Conservation (phyloP, 495 filamentous ascomycete species). For the Thermothielavioides terrestris region DNA sequence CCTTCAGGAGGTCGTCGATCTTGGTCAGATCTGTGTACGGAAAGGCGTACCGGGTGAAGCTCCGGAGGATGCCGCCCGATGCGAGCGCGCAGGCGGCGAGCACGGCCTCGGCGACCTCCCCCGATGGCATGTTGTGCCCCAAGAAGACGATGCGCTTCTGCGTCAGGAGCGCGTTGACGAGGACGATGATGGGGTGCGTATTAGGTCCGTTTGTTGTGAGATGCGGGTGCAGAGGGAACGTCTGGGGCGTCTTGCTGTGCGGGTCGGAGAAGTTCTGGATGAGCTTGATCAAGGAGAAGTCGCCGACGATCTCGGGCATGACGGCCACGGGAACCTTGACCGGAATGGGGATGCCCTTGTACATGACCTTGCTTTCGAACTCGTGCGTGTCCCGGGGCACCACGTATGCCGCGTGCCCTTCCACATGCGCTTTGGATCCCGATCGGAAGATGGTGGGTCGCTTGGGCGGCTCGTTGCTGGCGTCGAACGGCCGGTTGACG, state of each 20-base stretch:
- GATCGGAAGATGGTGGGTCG: slow-evolving; percentile 42
- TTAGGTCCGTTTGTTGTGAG: slow-evolving; percentile 81
- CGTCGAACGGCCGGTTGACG: slow-evolving; percentile 35
- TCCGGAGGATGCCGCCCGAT: slow-evolving; percentile 86
- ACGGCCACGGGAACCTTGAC: slow-evolving; percentile 91
- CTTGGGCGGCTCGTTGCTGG: slow-evolving; percentile 40
- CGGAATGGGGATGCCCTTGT: slow-evolving; percentile 89
- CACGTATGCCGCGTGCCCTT: slow-evolving; percentile 45
- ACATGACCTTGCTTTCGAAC: slow-evolving; percentile 88
- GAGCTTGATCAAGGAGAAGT: slow-evolving; percentile 94
- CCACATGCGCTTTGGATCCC: slow-evolving; percentile 47
- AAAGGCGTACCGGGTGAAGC: slow-evolving; percentile 96
- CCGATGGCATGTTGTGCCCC: slow-evolving; percentile 87
- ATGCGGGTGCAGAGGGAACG: slow-evolving; percentile 82
- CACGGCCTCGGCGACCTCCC: slow-evolving; percentile 91
- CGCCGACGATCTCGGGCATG: slow-evolving; percentile 91
- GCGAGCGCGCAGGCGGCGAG: slow-evolving; percentile 87
- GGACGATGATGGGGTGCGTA: slow-evolving; percentile 70
- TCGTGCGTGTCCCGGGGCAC: slow-evolving; percentile 93
- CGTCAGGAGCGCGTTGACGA: slow-evolving; percentile 77
- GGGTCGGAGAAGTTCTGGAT: slow-evolving; percentile 85
- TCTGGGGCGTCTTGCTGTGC: slow-evolving; percentile 71
- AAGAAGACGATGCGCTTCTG: slow-evolving; percentile 96
- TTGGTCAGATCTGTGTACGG: slow-evolving; percentile 98
- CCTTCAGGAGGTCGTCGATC: slow-evolving; percentile 89